A percentile compares a stretch with the other conserved stretches of the same genome.
phyloP scores from a whole-genome alignment of 2,329 filamentous ascomycete genomes.

The Nigrospora oryzae region DNA sequence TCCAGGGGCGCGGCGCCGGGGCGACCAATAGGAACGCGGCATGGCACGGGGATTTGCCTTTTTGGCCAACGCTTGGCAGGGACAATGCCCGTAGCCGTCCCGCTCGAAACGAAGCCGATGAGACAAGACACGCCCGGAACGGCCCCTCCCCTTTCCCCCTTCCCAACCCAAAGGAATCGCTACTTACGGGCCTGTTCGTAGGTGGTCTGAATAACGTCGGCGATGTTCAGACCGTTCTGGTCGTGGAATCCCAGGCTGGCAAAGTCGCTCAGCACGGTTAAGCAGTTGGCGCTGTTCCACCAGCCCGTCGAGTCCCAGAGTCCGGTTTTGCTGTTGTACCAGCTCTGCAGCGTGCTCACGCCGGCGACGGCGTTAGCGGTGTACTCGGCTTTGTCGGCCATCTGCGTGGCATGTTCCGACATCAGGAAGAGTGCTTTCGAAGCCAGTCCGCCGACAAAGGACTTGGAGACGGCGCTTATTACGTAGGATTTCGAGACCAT shows the following conservation, averaged over 20 bases:
- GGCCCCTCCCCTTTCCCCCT: too few species aligned
- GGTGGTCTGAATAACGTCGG: conserved; percentile 21
- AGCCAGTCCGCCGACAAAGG: conserved; percentile 17
- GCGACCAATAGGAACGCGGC: too few species aligned
- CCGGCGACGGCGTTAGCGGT: conserved; percentile 14
- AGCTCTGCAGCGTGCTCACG: conserved; percentile 34
- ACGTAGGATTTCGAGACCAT: conserved; percentile 13
- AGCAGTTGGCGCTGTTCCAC: conserved; percentile 54
- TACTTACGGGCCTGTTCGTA: conserved; percentile 4
- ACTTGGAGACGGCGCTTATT: conserved; percentile 9
- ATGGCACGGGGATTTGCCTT: too few species aligned
- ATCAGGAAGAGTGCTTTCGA: conserved; percentile 20
- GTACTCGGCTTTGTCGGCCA: conserved; percentile 13
- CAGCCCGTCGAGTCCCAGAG: conserved; percentile 49
- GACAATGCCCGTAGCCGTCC: too few species aligned
- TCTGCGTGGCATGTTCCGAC: conserved; percentile 13
- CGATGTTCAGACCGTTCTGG: conserved; percentile 11
- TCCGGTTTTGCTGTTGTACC: conserved; percentile 44
- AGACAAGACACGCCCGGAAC: too few species aligned
- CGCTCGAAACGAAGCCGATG: too few species aligned
- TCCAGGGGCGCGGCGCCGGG: too few species aligned
- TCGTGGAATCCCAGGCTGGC: conserved; percentile 4
- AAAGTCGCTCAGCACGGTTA: conserved; percentile 44
- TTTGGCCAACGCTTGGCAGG: too few species aligned
- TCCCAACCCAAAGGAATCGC: not conserved